Conservation (phyloP, 2,329 filamentous ascomycete species). For the Remersonia thermophila region DNA sequence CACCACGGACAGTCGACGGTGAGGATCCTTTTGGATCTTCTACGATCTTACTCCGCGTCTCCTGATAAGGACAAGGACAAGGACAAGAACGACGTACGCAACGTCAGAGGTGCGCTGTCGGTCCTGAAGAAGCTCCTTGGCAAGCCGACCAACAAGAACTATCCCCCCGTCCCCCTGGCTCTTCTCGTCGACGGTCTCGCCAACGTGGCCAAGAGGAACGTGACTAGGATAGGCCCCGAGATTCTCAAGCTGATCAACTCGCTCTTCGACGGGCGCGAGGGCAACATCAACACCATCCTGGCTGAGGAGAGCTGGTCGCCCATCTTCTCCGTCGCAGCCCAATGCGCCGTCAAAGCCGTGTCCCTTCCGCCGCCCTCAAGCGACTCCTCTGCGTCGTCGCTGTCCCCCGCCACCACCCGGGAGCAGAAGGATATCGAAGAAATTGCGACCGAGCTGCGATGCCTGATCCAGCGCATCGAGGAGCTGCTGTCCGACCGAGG, state of each 20-base stretch:
- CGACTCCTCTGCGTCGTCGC: conserved; percentile 12
- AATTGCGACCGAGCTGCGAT: conserved; percentile 31
- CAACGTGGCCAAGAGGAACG: conserved; percentile 35
- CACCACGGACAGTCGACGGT: conserved; percentile 61
- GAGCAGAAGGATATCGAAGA: conserved; percentile 26
- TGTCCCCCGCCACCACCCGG: conserved; percentile 7
- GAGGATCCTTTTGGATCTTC: conserved; percentile 49
- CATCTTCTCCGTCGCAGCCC: conserved; percentile 45
- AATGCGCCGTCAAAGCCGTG: conserved; percentile 34
- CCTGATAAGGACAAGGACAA: conserved; percentile 17
- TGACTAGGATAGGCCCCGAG: conserved; percentile 33
- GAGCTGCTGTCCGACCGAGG: conserved; percentile 32
- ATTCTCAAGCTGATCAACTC: conserved; percentile 42
- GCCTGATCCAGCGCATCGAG: conserved; percentile 39
- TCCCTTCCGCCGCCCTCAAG: conserved; percentile 12
- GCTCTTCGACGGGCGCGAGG: conserved; percentile 40
- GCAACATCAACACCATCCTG: conserved; percentile 42
- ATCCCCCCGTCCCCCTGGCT: conserved; percentile 46
- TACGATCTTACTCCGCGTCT: conserved; percentile 35
- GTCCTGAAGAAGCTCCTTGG: conserved; percentile 51
- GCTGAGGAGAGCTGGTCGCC: conserved; percentile 54
- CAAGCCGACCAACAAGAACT: conserved; percentile 46
- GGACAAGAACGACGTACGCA: conserved; percentile 39
- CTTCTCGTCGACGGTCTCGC: conserved; percentile 46
- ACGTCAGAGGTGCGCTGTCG: conserved; percentile 50